These are phyloP conservation scores for Amaranthus hypochondriacus DNA, from an alignment of 148 eudicot species.

Conservation along the genomic window DNA sequence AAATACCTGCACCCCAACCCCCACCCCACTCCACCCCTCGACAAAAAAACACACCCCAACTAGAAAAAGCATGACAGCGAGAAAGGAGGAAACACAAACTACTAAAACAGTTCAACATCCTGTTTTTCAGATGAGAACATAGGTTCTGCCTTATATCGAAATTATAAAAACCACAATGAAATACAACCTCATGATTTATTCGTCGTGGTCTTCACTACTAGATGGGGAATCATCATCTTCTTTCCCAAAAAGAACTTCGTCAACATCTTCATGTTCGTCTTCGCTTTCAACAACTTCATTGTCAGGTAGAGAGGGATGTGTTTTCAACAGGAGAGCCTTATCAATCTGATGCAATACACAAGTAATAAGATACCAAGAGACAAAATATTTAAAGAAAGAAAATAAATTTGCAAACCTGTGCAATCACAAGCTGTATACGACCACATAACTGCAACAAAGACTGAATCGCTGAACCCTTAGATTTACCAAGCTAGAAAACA, in stretches of 20 bases:
- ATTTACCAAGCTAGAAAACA: constrained; percentile 48
- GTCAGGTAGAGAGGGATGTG: constrained; percentile 28
- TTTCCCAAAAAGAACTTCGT: constrained; percentile 59
- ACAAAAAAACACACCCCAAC: too few relatives aligned
- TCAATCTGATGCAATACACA: constrained; percentile 46
- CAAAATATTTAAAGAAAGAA: neutral
- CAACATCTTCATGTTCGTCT: constrained; percentile 53
- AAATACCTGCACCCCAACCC: neutral
- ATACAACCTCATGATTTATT: constrained; percentile 24
- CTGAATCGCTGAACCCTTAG: constrained; percentile 41
- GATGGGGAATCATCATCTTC: constrained; percentile 56
- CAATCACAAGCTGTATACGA: constrained; percentile 78
- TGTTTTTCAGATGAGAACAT: neutral
- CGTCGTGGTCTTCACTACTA: constrained; percentile 41
- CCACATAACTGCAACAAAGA: constrained; percentile 73
- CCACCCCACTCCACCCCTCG: neutral
- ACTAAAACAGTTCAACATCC: neutral
- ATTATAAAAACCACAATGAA: neutral
- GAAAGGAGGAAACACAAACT: neutral
- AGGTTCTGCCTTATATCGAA: constrained; percentile 2
- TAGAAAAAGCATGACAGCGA: neutral
- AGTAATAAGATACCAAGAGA: neutral
- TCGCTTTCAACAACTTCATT: constrained; percentile 52
- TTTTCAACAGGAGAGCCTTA: constrained; percentile 50
- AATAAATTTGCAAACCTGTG: constrained; percentile 53